Evolutionary conservation across 2,329 filamentous ascomycete genomes (phyloP).

Genomic region (Podosphaera xanthii): DNA sequence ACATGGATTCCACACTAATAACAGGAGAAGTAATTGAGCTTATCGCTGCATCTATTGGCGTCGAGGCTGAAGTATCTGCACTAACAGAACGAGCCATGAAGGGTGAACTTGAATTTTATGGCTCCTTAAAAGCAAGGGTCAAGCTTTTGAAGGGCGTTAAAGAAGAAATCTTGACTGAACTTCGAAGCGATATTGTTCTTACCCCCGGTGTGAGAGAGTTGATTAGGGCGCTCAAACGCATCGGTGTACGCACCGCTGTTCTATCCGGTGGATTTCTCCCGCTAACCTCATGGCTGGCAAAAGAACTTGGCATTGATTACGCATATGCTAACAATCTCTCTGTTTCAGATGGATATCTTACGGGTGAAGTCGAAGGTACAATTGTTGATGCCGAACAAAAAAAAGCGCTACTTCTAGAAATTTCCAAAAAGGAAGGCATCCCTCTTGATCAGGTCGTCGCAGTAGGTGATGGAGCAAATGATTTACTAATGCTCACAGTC

Average conservation of each 20-base stretch:
- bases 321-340: slow-evolving; percentile 72
- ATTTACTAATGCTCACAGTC: slow-evolving; percentile 54
- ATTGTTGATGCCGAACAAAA: slow-evolving; percentile 64
- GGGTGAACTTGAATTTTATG: slow-evolving; percentile 80
- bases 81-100: slow-evolving; percentile 93
- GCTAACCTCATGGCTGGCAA: slow-evolving; percentile 66
- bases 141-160: slow-evolving; percentile 61
- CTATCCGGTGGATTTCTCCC: slow-evolving; percentile 83
- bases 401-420: slow-evolving; percentile 44
- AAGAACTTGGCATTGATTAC: slow-evolving; percentile 62
- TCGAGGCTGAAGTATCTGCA: slow-evolving; percentile 61
- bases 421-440: slow-evolving; percentile 44
- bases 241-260: slow-evolving; percentile 76
- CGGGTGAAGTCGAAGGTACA: slow-evolving; percentile 45
- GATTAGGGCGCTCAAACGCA: slow-evolving; percentile 46
- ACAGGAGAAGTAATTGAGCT: slow-evolving; percentile 96
- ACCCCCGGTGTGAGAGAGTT: slow-evolving; percentile 62
- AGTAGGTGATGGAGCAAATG: slow-evolving; percentile 65
- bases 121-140: slow-evolving; percentile 60
- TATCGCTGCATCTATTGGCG: slow-evolving; percentile 62
- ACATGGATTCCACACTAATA: slow-evolving; percentile 97
- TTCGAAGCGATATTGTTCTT: slow-evolving; percentile 54
- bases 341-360: slow-evolving; percentile 33
- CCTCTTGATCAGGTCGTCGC: slow-evolving; percentile 44
- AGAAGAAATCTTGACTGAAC: slow-evolving; percentile 52